A percentile compares a stretch with the other conserved stretches of the same genome.
phyloP scores from a whole-genome alignment of 305 asterid genomes.

The Petunia hybrid region DNA sequence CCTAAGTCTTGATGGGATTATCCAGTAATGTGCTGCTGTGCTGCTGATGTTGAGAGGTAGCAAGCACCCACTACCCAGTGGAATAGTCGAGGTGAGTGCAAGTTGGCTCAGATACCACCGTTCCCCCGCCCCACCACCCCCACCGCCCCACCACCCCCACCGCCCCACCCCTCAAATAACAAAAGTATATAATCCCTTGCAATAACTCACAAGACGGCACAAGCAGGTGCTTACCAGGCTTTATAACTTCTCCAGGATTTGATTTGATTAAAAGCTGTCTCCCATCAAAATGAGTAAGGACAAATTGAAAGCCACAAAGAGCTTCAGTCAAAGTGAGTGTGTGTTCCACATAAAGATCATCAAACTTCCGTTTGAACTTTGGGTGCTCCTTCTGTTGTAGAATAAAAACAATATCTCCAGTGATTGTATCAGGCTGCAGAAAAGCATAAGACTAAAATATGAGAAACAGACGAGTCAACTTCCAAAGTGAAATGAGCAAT shows the following conservation, averaged over 20 bases:
- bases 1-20: background rate
- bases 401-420: constrained; percentile 63
- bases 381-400: constrained; percentile 68
- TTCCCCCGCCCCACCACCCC: too few relatives aligned
- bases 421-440: constrained; percentile 65
- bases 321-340: constrained; percentile 61
- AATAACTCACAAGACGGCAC: background rate
- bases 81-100: background rate
- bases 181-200: background rate
- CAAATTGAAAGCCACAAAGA: constrained; percentile 68
- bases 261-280: constrained; percentile 67
- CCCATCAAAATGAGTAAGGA: constrained; percentile 71
- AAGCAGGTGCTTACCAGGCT: constrained; percentile 56
- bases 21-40: too few relatives aligned
- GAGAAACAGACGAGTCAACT: background rate
- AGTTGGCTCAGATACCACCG: background rate
- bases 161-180: background rate
- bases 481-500: constrained; percentile 23
- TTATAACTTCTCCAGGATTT: constrained; percentile 64
- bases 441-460: constrained; percentile 11
- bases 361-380: constrained; percentile 59
- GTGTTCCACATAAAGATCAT: constrained; percentile 65
- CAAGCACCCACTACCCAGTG: too few relatives aligned
- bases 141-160: too few relatives aligned
- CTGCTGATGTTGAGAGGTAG: too few relatives aligned